Percentiles rank a stretch among this genome's conserved stretches.
phyloP scores from a whole-genome alignment of 1,139 yeast species.

The Saccharomyces hybrid region DNA sequence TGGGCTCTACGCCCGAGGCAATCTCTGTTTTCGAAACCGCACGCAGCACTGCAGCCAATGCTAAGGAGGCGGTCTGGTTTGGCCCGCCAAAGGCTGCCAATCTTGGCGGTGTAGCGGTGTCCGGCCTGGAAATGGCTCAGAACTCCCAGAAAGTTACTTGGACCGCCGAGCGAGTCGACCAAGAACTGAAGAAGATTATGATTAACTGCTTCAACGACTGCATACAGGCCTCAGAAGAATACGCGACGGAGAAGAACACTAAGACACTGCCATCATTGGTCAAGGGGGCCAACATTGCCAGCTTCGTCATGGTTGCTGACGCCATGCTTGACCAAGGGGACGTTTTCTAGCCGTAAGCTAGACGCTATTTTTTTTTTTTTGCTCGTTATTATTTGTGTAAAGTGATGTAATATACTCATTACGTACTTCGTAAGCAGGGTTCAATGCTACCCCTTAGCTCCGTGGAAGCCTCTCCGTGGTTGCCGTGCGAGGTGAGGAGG shows the following conservation, averaged over 20 bases:
- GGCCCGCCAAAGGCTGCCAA: constrained; percentile 99
- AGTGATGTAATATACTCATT: neutral
- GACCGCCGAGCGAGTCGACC: constrained; percentile 85
- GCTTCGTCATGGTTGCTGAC: constrained; percentile 95
- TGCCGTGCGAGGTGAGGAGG: neutral
- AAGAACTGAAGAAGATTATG: constrained; percentile 83
- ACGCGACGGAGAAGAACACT: constrained; percentile 55
- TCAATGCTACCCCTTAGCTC: neutral
- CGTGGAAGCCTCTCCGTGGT: neutral
- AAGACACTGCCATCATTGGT: constrained; percentile 78
- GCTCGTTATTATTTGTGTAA: neutral
- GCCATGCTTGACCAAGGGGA: constrained; percentile 99
- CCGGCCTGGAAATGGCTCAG: constrained; percentile 98
- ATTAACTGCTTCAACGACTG: constrained; percentile 87
- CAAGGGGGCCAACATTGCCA: constrained; percentile 98
- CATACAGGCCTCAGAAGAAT: constrained; percentile 75
- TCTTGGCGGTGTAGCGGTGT: constrained; percentile 99
- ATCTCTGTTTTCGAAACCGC: constrained; percentile 86
- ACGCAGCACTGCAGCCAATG: constrained; percentile 47
- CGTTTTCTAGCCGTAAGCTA: constrained; percentile 37
- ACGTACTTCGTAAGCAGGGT: neutral
- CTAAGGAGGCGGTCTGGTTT: constrained; percentile 69
- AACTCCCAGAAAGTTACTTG: constrained; percentile 88
- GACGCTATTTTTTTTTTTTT: neutral
- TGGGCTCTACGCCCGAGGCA: constrained; percentile 98